Evolutionary conservation across 352 stramenopile genomes (phyloP).

Genomic region (Thalassiosira livingstoniorum): DNA sequence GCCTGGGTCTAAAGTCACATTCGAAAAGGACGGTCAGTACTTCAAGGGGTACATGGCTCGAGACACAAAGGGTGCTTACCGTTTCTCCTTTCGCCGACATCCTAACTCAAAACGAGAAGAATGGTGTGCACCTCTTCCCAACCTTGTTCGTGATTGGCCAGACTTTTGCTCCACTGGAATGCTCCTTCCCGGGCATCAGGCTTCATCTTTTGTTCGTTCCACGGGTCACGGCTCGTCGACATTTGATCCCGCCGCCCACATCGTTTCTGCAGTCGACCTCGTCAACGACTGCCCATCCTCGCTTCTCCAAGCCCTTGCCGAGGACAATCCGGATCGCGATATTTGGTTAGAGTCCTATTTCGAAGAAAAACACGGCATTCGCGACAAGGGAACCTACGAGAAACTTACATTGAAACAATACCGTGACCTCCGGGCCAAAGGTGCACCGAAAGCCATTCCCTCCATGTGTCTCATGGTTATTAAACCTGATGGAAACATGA

Average conservation of each 20-base stretch:
- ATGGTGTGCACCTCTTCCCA: too few species aligned
- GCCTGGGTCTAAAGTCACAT: constrained; percentile 2
- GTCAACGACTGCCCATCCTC: background rate
- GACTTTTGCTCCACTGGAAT: background rate
- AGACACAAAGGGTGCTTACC: background rate
- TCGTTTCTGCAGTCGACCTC: background rate
- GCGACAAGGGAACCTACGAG: too few species aligned
- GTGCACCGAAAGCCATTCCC: too few species aligned
- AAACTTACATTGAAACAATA: too few species aligned
- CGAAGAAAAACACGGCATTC: background rate
- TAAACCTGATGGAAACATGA: too few species aligned
- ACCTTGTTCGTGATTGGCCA: background rate
- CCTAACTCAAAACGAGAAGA: too few species aligned
- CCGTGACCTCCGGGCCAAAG: too few species aligned
- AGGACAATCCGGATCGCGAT: background rate
- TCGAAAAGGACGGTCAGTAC: background rate
- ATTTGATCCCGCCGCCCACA: background rate
- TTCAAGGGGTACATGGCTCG: background rate
- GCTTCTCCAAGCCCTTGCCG: background rate
- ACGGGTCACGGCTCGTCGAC: too few species aligned
- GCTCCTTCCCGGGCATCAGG: too few species aligned
- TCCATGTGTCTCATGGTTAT: too few species aligned
- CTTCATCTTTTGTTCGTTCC: too few species aligned
- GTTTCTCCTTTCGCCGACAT: background rate
- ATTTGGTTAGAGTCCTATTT: background rate